Evolutionary conservation across 139 green algal genomes (phyloP), one percentile per base, ranked within the genome.

Genomic region (Raphidocelis subcapitata): DNA sequence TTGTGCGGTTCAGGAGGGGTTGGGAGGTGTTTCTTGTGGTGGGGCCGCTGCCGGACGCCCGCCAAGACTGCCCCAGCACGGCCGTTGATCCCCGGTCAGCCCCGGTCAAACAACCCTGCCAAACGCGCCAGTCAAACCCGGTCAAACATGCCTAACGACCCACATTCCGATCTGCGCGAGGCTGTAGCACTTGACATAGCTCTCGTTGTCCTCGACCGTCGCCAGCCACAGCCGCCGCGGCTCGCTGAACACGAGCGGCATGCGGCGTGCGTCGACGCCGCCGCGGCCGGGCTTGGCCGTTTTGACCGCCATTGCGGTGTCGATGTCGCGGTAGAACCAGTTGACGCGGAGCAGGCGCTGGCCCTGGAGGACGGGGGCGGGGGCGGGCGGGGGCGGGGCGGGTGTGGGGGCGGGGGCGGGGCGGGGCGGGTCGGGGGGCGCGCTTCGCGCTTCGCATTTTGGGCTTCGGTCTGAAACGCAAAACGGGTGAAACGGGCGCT

Each of bases 161-260:
- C 36, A 67, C 64, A 37, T 59, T 47, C 56, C 56, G 56, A 80
- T 74, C 37, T 28, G 55, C 55, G 59, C 56, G 4, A 80, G 65
- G 20, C 55, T 18, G 28, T 80, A 63, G 20, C 37, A 55, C 16
- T 46, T 65, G n/a, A 29, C 28, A 57, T 80, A 80, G 24, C 28
- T 55, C 12, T 52, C 37, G 23, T 74, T 74, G 65, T 80, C 73
- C 41, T 68, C 56, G 4, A 69, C 60, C 32, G 73, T 56, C 18
- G 73, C 73, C 56, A 68, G 28, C 52, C 56, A 80, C 24, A 80
- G 65, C 8, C 73, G 73, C 15, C 52, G 52, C 63, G 23, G 10
- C 63, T 69, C 63, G 33, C 24, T 59, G 20, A 49, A 36, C 36
- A 14, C 24, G 63, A 29, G 33, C 18, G 16, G 32, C 62, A 52